These are phyloP conservation scores for Backusella parvicylindrica DNA, from an alignment of 192 early-diverging fungal genomes.

Conservation along the genomic window DNA sequence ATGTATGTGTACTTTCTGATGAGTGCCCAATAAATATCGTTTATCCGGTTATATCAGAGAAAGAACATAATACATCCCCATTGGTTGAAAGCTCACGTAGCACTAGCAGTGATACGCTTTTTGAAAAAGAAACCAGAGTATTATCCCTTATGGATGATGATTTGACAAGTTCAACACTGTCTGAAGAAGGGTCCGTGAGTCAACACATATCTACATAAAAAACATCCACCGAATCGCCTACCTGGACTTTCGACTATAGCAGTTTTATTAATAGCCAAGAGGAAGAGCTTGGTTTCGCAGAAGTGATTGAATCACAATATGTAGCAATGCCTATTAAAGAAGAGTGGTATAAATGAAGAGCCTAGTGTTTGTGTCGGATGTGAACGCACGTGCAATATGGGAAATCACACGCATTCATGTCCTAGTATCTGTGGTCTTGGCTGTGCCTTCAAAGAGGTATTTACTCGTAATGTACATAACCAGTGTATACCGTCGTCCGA, in stretches of 20 bases:
- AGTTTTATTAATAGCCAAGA: neutral
- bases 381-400: neutral
- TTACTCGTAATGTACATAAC: neutral
- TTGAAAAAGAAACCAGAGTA: neutral
- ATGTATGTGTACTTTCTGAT: neutral
- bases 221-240: too few species aligned
- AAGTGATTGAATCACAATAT: neutral
- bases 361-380: neutral
- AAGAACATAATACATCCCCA: neutral
- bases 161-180: neutral
- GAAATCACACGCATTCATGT: neutral
- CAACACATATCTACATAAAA: neutral
- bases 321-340: neutral
- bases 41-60: too few species aligned
- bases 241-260: neutral
- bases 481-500: neutral
- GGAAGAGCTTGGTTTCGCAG: neutral
- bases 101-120: neutral
- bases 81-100: neutral
- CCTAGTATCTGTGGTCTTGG: neutral
- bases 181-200: neutral
- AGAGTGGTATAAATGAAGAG: neutral
- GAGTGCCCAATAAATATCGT: neutral
- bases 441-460: neutral
- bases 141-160: neutral